Conservation (phyloP, 2,329 filamentous ascomycete genomes). For the Ceratocystis harringtonii region DNA sequence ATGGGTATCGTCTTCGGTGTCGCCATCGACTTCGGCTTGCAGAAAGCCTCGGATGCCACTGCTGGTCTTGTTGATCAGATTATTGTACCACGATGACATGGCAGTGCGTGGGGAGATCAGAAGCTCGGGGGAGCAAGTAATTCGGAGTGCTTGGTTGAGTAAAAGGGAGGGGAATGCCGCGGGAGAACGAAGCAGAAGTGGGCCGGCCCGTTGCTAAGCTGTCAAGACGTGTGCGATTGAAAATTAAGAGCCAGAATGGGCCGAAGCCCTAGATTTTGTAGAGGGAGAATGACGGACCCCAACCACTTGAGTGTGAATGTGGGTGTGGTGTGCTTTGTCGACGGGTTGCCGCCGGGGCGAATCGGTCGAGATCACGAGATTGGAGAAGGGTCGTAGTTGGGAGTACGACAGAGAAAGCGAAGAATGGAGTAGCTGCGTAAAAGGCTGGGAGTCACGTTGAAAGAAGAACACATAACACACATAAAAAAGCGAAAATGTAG, state of each 20-base stretch:
- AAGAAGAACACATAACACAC: background rate
- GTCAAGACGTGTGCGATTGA: background rate
- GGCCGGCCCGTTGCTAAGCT: background rate
- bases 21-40: slow-evolving; percentile 49
- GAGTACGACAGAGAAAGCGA: background rate
- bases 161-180: background rate
- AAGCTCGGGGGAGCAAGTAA: background rate
- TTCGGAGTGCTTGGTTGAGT: background rate
- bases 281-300: background rate
- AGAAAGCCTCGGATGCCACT: slow-evolving; percentile 58
- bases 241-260: background rate
- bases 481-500: background rate
- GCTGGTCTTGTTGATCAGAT: slow-evolving; percentile 49
- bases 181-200: background rate
- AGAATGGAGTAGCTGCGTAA: background rate
- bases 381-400: background rate
- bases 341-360: slow-evolving; percentile 2
- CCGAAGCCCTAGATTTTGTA: background rate
- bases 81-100: slow-evolving; percentile 74
- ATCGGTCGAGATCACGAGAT: background rate
- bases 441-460: background rate
- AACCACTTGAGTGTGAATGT: background rate
- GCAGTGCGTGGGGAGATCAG: background rate
- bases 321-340: background rate
- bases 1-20: slow-evolving; percentile 81